Conservation (phyloP, 2,329 filamentous ascomycete species). For the Aspergillus sojae region DNA sequence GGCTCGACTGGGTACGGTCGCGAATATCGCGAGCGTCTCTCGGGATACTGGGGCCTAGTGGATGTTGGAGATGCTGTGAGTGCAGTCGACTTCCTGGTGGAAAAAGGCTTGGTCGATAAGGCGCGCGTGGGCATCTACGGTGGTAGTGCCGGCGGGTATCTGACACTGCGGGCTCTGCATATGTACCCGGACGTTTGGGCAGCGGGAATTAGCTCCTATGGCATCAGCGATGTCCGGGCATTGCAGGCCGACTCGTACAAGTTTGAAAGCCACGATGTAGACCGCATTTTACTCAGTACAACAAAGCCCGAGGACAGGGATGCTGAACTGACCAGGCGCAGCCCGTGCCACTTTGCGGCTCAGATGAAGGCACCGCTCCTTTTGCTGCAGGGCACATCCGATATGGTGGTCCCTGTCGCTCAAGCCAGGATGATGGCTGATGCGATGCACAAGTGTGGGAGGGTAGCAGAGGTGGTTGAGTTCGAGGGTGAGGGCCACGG, state of each 20-base stretch:
- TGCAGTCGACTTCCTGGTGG: conserved; percentile 47
- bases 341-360: conserved; percentile 53
- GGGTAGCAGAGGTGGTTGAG: conserved; percentile 52
- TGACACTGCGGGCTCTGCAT: conserved; percentile 53
- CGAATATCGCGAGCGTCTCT: conserved; percentile 53
- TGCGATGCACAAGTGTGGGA: conserved; percentile 46
- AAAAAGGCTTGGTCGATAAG: conserved; percentile 39
- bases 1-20: conserved; percentile 57
- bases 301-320: conserved; percentile 44
- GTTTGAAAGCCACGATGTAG: conserved; percentile 58
- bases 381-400: conserved; percentile 59
- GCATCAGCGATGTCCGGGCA: conserved; percentile 54
- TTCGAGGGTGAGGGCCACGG: conserved; percentile 57
- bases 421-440: conserved; percentile 58
- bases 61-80: conserved; percentile 57
- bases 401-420: conserved; percentile 61
- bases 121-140: conserved; percentile 54
- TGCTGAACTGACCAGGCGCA: conserved; percentile 49
- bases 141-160: conserved; percentile 58
- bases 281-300: conserved; percentile 46
- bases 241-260: conserved; percentile 57
- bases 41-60: conserved; percentile 54
- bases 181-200: conserved; percentile 52
- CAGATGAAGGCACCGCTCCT: conserved; percentile 55
- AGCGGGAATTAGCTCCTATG: conserved; percentile 54